Evolutionary conservation across 257 asterid genomes (phyloP).

Genomic region (Scutellaria minor): DNA sequence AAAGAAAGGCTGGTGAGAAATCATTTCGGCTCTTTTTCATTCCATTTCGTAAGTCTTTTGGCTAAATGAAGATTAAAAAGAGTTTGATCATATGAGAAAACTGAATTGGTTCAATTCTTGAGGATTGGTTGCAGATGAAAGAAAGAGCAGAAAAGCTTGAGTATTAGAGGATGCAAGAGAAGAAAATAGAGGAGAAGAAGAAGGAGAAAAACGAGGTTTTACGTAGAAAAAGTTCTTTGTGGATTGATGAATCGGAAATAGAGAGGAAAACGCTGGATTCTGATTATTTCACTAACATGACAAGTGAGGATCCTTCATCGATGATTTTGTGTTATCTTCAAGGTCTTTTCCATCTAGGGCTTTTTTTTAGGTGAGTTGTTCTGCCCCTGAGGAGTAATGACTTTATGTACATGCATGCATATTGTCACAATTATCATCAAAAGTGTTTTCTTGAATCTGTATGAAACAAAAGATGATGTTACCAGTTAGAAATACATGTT

Average conservation of each 20-base stretch:
- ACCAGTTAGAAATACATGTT: not conserved
- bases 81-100: not conserved
- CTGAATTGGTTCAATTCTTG: not conserved
- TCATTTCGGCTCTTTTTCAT: not conserved
- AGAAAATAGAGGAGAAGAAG: constrained; percentile 55
- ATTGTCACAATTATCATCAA: too few species aligned
- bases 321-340: not conserved
- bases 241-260: constrained; percentile 61
- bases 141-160: constrained; percentile 81
- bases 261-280: constrained; percentile 29
- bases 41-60: not conserved
- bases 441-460: not conserved
- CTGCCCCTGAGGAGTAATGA: not conserved
- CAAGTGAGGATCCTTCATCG: not conserved
- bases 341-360: not conserved
- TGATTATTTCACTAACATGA: too few species aligned
- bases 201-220: constrained; percentile 55
- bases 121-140: constrained; percentile 53
- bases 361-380: not conserved
- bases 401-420: not conserved
- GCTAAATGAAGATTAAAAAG: not conserved
- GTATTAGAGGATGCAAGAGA: constrained; percentile 74
- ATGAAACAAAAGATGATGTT: not conserved
- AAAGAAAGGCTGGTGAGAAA: not conserved
- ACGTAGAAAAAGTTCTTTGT: constrained; percentile 64